A percentile compares a stretch with the other conserved stretches of the same genome.
Conservation (phyloP, 805 yeast genomes). For the Wickerhamomyces bovis region DNA sequence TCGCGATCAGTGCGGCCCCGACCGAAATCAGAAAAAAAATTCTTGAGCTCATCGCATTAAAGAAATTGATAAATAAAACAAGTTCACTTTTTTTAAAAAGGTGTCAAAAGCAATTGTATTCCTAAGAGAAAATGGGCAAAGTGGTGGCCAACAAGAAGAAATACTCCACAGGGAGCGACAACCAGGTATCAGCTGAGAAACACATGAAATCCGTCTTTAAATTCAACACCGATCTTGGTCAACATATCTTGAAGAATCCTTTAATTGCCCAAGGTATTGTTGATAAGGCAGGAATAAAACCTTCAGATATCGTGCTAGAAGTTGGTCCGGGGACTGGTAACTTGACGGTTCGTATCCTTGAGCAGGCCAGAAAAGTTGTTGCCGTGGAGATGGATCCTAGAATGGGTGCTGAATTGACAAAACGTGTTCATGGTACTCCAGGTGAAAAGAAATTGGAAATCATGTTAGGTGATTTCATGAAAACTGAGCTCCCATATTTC, state of each 20-base stretch:
- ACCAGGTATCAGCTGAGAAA: slow-evolving; percentile 62
- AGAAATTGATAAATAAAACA: background rate
- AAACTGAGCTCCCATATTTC: slow-evolving; percentile 88
- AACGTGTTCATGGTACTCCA: slow-evolving; percentile 97
- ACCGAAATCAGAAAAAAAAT: background rate
- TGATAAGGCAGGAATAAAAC: slow-evolving; percentile 88
- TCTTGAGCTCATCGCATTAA: slow-evolving; percentile 6
- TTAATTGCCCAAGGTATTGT: slow-evolving; percentile 97
- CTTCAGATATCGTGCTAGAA: slow-evolving; percentile 89
- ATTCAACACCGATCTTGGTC: slow-evolving; percentile 95
- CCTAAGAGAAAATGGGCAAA: slow-evolving; percentile 15
- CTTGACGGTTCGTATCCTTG: slow-evolving; percentile 85
- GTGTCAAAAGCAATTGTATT: background rate
- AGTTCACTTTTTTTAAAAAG: too few species aligned
- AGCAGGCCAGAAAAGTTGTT: slow-evolving; percentile 87
- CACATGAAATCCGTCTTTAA: slow-evolving; percentile 84
- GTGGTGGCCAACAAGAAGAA: slow-evolving; percentile 58
- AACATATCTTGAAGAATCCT: slow-evolving; percentile 94
- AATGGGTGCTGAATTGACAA: slow-evolving; percentile 98
- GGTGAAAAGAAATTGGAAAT: slow-evolving; percentile 87
- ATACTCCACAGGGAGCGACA: slow-evolving; percentile 40
- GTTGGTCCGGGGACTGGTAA: slow-evolving; percentile 99
- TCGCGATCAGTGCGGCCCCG: background rate
- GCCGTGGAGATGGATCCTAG: slow-evolving; percentile 99
- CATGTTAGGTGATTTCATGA: slow-evolving; percentile 91